Evolutionary conservation across 495 filamentous ascomycete genomes (phyloP).

Genomic region (Pseudotulostoma volvatum): DNA sequence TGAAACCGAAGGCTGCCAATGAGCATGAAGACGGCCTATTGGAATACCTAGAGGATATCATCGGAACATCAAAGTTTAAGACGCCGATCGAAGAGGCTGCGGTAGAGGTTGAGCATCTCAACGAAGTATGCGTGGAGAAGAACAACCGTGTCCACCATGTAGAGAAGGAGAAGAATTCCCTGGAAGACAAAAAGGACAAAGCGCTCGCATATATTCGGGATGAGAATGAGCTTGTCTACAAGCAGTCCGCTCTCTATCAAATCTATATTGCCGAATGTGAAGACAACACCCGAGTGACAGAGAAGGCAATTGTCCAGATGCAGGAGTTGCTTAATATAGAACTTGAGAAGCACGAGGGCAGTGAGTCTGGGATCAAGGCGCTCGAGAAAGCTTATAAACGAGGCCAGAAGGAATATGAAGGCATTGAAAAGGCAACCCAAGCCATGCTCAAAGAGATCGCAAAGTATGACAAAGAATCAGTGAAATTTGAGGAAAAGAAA

Average conservation of each 20-base stretch:
- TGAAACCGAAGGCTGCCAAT: constrained; percentile 89
- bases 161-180: constrained; percentile 81
- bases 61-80: constrained; percentile 96
- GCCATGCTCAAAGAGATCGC: constrained; percentile 72
- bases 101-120: constrained; percentile 72
- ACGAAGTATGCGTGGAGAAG: constrained; percentile 90
- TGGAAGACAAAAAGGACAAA: constrained; percentile 94
- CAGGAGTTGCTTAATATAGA: constrained; percentile 76
- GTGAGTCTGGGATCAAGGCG: constrained; percentile 77
- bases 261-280: constrained; percentile 73
- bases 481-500: constrained; percentile 94
- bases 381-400: constrained; percentile 74
- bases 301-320: constrained; percentile 80
- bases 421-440: constrained; percentile 67
- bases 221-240: constrained; percentile 80
- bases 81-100: constrained; percentile 88
- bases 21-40: constrained; percentile 93
- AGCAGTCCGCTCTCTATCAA: constrained; percentile 82
- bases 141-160: constrained; percentile 89
- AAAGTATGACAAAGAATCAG: constrained; percentile 84
- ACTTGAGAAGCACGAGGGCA: constrained; percentile 80
- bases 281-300: constrained; percentile 76
- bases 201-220: constrained; percentile 75
- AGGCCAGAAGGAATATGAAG: constrained; percentile 63
- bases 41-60: constrained; percentile 96